Conservation (phyloP, 768 basidiomycete species). For the Mycena capillaripes region DNA sequence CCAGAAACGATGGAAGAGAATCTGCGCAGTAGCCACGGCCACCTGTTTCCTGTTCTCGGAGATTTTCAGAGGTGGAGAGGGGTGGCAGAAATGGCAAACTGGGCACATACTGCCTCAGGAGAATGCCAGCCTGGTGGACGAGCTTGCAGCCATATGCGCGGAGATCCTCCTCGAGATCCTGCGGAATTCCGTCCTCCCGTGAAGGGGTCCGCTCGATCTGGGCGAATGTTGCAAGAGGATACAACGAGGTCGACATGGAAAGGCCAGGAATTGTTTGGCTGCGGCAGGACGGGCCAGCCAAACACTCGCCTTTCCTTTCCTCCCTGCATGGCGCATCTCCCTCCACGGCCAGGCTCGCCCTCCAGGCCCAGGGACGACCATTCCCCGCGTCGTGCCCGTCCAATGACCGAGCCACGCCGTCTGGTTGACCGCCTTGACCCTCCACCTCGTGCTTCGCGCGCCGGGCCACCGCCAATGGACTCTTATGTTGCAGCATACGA, state of each 20-base stretch:
- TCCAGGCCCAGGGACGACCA: background rate
- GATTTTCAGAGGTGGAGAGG: conserved; percentile 20
- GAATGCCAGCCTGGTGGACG: conserved; percentile 93
- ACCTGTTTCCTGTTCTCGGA: conserved; percentile 84
- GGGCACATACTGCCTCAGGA: conserved; percentile 85
- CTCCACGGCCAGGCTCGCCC: conserved; percentile 20
- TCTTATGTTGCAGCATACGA: conserved; percentile 28
- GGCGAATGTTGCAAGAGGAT: conserved; percentile 86
- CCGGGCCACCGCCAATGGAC: conserved; percentile 10
- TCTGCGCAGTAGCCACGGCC: conserved; percentile 96
- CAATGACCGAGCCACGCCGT: conserved; percentile 6
- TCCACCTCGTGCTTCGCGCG: background rate
- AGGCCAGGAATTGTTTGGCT: background rate
- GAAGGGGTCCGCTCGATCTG: conserved; percentile 90
- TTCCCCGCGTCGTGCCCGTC: conserved; percentile 7
- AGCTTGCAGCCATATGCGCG: conserved; percentile 93
- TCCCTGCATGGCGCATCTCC: conserved; percentile 10
- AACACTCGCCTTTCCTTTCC: background rate
- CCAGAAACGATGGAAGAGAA: conserved; percentile 97
- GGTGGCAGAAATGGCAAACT: background rate
- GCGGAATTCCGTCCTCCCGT: conserved; percentile 83
- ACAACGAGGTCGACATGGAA: conserved; percentile 65
- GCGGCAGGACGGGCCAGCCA: background rate
- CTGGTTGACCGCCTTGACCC: conserved; percentile 31
- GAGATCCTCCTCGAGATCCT: conserved; percentile 88